phyloP scores from a whole-genome alignment of 371 early-diverging fungal species.

The Rhizopus microsporus region DNA sequence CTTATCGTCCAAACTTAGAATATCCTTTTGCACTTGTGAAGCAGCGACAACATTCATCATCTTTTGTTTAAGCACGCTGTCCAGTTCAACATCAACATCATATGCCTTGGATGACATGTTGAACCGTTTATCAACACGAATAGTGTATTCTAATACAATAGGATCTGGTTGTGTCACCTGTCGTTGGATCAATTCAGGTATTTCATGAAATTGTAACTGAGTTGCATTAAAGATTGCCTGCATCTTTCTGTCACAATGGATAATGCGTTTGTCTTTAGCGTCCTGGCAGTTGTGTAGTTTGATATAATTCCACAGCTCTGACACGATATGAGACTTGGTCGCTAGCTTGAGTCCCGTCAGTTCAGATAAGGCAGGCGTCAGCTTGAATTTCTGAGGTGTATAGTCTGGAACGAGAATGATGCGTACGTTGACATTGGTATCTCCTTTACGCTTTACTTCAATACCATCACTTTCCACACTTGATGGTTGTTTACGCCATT shows the following conservation, averaged over 20 bases:
- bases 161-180: slow-evolving; percentile 87
- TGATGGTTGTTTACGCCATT: slow-evolving; percentile 70
- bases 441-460: slow-evolving; percentile 90
- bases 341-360: slow-evolving; percentile 75
- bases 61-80: slow-evolving; percentile 68
- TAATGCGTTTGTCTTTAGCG: slow-evolving; percentile 70
- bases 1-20: slow-evolving; percentile 65
- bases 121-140: slow-evolving; percentile 67
- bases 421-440: slow-evolving; percentile 74
- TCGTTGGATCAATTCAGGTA: slow-evolving; percentile 77
- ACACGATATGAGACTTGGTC: slow-evolving; percentile 72
- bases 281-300: slow-evolving; percentile 86
- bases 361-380: slow-evolving; percentile 65
- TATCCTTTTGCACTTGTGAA: slow-evolving; percentile 52
- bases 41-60: slow-evolving; percentile 49
- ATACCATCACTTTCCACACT: slow-evolving; percentile 83
- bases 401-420: slow-evolving; percentile 81
- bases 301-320: slow-evolving; percentile 93
- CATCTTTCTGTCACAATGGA: slow-evolving; percentile 65
- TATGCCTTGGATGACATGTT: slow-evolving; percentile 68
- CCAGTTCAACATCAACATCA: slow-evolving; percentile 91
- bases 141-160: slow-evolving; percentile 84
- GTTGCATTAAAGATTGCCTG: slow-evolving; percentile 30
- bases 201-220: slow-evolving; percentile 70
- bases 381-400: slow-evolving; percentile 76